Evolutionary conservation across 2,329 filamentous ascomycete genomes (phyloP).

Genomic region (Microcyclosporella mali): DNA sequence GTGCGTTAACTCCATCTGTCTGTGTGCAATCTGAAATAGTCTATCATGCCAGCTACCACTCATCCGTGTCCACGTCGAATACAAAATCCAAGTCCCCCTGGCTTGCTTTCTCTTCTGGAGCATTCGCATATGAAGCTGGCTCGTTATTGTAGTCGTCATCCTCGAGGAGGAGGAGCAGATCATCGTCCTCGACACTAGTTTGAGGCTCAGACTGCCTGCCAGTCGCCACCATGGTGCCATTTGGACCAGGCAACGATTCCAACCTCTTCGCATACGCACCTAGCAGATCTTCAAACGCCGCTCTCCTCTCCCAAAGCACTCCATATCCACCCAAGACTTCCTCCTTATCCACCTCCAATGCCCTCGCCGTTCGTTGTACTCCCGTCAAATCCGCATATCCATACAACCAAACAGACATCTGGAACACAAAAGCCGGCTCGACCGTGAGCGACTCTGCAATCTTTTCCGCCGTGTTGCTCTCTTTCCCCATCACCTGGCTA

Average conservation of each 20-base stretch:
- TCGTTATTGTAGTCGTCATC: not conserved
- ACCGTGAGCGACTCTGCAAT: slow-evolving; percentile 7
- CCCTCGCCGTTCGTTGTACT: not conserved
- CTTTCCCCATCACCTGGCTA: slow-evolving; percentile 7
- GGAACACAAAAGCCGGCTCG: slow-evolving; percentile 3
- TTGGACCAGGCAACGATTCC: slow-evolving; percentile 6
- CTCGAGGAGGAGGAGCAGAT: too few species aligned
- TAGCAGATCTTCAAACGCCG: slow-evolving; percentile 6
- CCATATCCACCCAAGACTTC: slow-evolving; percentile 13
- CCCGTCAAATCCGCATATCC: slow-evolving; percentile 1
- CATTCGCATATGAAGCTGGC: not conserved
- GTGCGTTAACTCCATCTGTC: too few species aligned
- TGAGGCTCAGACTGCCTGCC: not conserved
- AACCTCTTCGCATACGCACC: slow-evolving; percentile 9
- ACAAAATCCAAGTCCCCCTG: slow-evolving; percentile 7
- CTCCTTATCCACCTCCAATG: slow-evolving; percentile 6
- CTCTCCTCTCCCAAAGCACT: slow-evolving; percentile 11
- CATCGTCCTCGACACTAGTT: not conserved
- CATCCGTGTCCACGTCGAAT: slow-evolving; percentile 7
- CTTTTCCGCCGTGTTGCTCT: slow-evolving; percentile 3
- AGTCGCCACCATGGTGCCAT: not conserved
- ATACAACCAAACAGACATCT: slow-evolving; percentile 1
- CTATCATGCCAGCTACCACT: too few species aligned
- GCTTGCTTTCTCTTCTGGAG: slow-evolving; percentile 6
- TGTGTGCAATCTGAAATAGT: too few species aligned